These are phyloP conservation scores for Candida multigemmis DNA, from an alignment of 805 yeast genomes.

Conservation along the genomic window DNA sequence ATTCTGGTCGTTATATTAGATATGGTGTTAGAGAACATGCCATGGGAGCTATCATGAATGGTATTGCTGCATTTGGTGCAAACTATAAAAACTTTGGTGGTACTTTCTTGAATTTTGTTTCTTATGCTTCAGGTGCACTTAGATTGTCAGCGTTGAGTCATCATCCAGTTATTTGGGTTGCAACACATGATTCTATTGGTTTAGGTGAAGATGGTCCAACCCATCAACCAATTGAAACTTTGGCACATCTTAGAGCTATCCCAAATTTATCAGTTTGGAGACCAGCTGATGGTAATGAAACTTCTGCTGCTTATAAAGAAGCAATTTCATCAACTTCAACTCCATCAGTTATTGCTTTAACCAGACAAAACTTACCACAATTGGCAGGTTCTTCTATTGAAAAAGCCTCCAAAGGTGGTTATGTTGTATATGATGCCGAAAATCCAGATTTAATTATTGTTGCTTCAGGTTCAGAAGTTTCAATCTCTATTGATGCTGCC, in stretches of 20 bases:
- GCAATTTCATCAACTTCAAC: conserved; percentile 55
- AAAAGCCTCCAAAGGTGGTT: conserved; percentile 93
- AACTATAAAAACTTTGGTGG: conserved; percentile 91
- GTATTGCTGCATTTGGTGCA: conserved; percentile 86
- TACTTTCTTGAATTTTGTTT: conserved; percentile 90
- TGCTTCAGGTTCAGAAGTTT: conserved; percentile 93
- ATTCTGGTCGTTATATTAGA: conserved; percentile 88
- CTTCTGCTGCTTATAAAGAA: conserved; percentile 70
- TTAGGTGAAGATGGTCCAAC: conserved; percentile 93
- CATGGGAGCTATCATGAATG: conserved; percentile 98
- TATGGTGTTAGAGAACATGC: conserved; percentile 99
- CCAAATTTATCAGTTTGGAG: conserved; percentile 85
- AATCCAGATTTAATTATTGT: conserved; percentile 66
- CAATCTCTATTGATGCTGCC: conserved; percentile 73
- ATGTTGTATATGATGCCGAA: conserved; percentile 52
- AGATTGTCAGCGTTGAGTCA: conserved; percentile 79
- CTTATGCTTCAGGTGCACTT: conserved; percentile 80
- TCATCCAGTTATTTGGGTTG: conserved; percentile 79
- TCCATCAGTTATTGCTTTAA: conserved; percentile 67
- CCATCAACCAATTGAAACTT: conserved; percentile 85
- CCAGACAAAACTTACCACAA: conserved; percentile 89
- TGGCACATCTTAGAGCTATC: conserved; percentile 77
- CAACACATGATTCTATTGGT: conserved; percentile 87
- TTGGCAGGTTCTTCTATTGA: conserved; percentile 87
- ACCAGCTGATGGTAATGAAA: conserved; percentile 90